phyloP scores from a whole-genome alignment of 1,284 basidiomycete species.

The Rhodotorula glutinis region DNA sequence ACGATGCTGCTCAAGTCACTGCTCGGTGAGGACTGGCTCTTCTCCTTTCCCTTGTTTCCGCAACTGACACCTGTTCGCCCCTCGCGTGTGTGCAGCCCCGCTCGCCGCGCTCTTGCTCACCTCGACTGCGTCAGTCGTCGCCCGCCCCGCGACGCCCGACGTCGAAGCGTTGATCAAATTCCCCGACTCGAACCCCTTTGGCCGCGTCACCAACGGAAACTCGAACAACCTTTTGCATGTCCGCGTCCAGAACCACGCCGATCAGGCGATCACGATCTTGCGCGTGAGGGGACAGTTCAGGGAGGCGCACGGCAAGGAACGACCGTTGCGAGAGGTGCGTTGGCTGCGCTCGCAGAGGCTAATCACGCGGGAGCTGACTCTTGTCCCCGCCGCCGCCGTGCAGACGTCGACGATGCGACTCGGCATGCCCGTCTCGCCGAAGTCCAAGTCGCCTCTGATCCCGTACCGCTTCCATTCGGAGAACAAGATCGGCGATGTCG shows the following conservation, averaged over 20 bases:
- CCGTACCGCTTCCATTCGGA: conserved; percentile 31
- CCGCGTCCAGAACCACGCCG: conserved; percentile 35
- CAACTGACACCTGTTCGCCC: no score
- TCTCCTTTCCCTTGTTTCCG: no score
- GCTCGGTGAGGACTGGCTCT: neutral
- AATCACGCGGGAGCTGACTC: no score
- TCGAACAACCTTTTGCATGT: conserved; percentile 30
- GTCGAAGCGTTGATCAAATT: conserved; percentile 25
- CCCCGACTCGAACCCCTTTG: conserved; percentile 27
- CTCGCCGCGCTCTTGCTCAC: neutral
- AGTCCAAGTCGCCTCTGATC: conserved; percentile 11
- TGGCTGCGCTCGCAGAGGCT: neutral
- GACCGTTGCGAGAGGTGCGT: conserved; percentile 32
- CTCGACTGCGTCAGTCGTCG: neutral
- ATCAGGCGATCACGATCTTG: conserved; percentile 28
- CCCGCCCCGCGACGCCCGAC: conserved; percentile 11
- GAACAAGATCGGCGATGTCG: conserved; percentile 41
- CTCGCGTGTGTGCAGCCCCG: conserved; percentile 3
- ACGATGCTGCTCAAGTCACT: neutral
- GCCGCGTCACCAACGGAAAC: conserved; percentile 28
- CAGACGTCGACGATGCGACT: conserved; percentile 3
- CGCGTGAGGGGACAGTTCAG: conserved; percentile 32
- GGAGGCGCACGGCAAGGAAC: conserved; percentile 35
- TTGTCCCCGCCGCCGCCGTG: no score
- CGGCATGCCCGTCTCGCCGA: conserved; percentile 11